A percentile compares a stretch with the other conserved stretches of the same genome.
These are phyloP conservation scores for Lindgomyces ingoldianus DNA, from an alignment of 495 filamentous ascomycete genomes.

Conservation along the genomic window DNA sequence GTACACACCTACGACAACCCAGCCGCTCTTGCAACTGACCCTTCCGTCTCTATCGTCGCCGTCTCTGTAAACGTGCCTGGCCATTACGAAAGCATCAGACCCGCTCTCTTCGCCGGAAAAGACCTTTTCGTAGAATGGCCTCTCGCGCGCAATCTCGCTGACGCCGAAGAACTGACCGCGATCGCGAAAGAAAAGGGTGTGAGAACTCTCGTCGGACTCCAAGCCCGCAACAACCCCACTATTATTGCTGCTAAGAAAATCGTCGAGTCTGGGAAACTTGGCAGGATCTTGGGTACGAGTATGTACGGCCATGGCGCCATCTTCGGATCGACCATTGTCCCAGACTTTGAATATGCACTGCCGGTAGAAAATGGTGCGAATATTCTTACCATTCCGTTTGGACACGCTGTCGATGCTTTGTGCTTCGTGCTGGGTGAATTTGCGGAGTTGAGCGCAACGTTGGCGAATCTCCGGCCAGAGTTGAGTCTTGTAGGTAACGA, in stretches of 20 bases:
- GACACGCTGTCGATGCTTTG: slow-evolving; percentile 46
- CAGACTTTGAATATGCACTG: slow-evolving; percentile 28
- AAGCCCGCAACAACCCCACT: slow-evolving; percentile 51
- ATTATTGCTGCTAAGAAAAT: slow-evolving; percentile 44
- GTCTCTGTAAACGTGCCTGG: slow-evolving; percentile 56
- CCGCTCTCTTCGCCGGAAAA: slow-evolving; percentile 58
- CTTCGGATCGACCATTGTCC: slow-evolving; percentile 41
- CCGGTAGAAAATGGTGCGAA: slow-evolving; percentile 51
- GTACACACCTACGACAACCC: slow-evolving; percentile 55
- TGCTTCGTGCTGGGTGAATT: slow-evolving; percentile 52
- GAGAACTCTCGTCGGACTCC: slow-evolving; percentile 55
- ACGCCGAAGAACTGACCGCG: slow-evolving; percentile 49
- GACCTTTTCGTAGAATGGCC: slow-evolving; percentile 63
- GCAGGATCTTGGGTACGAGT: slow-evolving; percentile 55
- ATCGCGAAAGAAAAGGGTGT: slow-evolving; percentile 45
- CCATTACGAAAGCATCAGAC: slow-evolving; percentile 52
- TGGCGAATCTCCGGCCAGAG: slow-evolving; percentile 44
- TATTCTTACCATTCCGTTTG: slow-evolving; percentile 54
- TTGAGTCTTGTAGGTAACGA: slow-evolving; percentile 42
- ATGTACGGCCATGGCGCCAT: slow-evolving; percentile 40
- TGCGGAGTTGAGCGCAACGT: slow-evolving; percentile 45
- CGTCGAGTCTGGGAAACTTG: slow-evolving; percentile 53
- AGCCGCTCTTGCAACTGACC: slow-evolving; percentile 50
- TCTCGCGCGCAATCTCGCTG: slow-evolving; percentile 41
- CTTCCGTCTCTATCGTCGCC: slow-evolving; percentile 62